Percentiles rank a stretch among this genome's conserved stretches.
These are phyloP conservation scores for Penicillium paxilli DNA, from an alignment of 495 filamentous ascomycete species.

Conservation along the genomic window DNA sequence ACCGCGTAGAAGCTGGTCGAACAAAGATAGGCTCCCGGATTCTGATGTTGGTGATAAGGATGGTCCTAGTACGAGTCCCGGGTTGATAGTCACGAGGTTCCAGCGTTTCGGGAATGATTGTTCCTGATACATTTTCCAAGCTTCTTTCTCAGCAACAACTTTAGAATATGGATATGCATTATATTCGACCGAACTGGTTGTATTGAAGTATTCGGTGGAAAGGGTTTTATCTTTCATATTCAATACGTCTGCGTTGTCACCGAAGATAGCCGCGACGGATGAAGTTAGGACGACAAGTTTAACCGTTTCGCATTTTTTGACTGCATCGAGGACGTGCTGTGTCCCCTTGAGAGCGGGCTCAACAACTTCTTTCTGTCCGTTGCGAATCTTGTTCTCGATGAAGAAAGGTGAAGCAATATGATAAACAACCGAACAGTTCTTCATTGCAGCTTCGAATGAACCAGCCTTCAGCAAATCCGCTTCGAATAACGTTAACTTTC, in stretches of 20 bases:
- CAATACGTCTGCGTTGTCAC: slow-evolving; percentile 16
- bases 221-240: slow-evolving; percentile 18
- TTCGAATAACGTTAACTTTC: slow-evolving; percentile 18
- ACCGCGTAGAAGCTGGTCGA: slow-evolving; percentile 16
- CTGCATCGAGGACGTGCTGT: slow-evolving; percentile 17
- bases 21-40: slow-evolving; percentile 18
- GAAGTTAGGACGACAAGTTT: slow-evolving; percentile 20
- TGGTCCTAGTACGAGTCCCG: slow-evolving; percentile 18
- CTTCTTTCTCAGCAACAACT: slow-evolving; percentile 19
- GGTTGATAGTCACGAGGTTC: slow-evolving; percentile 19
- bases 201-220: slow-evolving; percentile 20
- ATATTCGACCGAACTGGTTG: slow-evolving; percentile 11
- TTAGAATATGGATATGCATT: slow-evolving; percentile 23
- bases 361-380: slow-evolving; percentile 19
- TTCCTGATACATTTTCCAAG: slow-evolving; percentile 16
- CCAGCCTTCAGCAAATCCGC: slow-evolving; percentile 18
- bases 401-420: slow-evolving; percentile 25
- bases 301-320: slow-evolving; percentile 19
- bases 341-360: slow-evolving; percentile 23
- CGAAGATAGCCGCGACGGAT: slow-evolving; percentile 16
- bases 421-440: slow-evolving; percentile 19
- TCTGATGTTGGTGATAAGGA: slow-evolving; percentile 16
- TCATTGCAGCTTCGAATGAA: slow-evolving; percentile 18
- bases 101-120: slow-evolving; percentile 13
- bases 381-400: slow-evolving; percentile 15